Percentiles rank a stretch among this genome's conserved stretches.
Conservation (phyloP, 1,139 yeast species). For the Blastobotrys capitulatus region DNA sequence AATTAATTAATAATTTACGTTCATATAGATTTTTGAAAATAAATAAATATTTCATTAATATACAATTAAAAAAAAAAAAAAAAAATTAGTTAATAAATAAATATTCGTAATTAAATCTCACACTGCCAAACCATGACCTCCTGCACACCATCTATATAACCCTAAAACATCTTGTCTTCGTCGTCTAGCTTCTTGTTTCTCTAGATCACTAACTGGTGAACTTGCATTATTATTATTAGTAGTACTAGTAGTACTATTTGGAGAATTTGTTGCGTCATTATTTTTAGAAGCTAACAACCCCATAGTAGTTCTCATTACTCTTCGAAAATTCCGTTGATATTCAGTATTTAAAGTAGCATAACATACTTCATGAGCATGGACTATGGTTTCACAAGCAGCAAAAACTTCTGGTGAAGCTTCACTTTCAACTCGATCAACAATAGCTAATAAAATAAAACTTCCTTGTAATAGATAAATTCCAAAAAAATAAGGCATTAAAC, state of each 20-base stretch:
- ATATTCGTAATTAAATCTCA: slow-evolving; percentile 8
- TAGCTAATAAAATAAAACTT: slow-evolving; percentile 22
- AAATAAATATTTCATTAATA: neutral
- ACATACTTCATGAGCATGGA: slow-evolving; percentile 33
- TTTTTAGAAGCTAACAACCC: slow-evolving; percentile 13
- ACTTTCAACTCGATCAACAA: slow-evolving; percentile 27
- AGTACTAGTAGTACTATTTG: neutral
- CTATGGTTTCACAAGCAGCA: slow-evolving; percentile 30
- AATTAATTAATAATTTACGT: too few species aligned
- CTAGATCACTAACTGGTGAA: neutral
- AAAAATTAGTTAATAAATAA: neutral
- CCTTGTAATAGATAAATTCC: slow-evolving; percentile 32
- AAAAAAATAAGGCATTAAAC: slow-evolving; percentile 32
- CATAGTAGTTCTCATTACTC: slow-evolving; percentile 30
- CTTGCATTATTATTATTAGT: neutral
- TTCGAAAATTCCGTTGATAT: slow-evolving; percentile 31
- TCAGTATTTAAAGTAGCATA: slow-evolving; percentile 31
- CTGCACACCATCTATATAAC: slow-evolving; percentile 30
- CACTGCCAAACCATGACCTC: slow-evolving; percentile 31
- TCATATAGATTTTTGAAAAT: neutral
- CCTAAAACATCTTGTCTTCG: slow-evolving; percentile 29
- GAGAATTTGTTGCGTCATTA: neutral
- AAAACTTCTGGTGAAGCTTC: slow-evolving; percentile 31
- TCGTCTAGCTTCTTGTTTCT: slow-evolving; percentile 21
- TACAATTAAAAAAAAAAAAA: neutral